Evolutionary conservation across 192 early-diverging fungal species (phyloP).

Genomic region (Backusella tarrabulga): DNA sequence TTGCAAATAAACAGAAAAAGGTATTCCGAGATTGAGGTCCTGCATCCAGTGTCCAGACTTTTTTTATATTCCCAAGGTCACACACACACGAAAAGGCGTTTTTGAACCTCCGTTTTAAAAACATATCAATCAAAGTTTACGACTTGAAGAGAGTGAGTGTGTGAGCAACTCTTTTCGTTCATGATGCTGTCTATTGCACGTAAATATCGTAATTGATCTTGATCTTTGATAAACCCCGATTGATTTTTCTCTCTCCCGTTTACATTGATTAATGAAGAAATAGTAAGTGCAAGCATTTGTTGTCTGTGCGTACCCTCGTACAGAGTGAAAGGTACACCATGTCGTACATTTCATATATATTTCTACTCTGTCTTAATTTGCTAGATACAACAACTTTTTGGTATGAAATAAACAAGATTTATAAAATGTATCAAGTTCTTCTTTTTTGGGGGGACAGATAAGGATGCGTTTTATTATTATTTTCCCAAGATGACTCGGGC

Average conservation of each 20-base stretch:
- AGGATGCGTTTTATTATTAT: background rate
- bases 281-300: background rate
- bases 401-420: background rate
- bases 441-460: background rate
- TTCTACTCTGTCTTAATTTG: constrained; percentile 1
- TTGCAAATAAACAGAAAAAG: constrained; percentile 35
- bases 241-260: background rate
- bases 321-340: background rate
- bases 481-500: background rate
- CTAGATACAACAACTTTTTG: background rate
- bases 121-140: background rate
- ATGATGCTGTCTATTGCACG: background rate
- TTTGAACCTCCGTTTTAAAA: background rate
- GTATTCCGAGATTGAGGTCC: constrained; percentile 39
- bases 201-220: background rate
- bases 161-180: background rate
- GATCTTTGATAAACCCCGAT: background rate
- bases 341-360: background rate
- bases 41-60: constrained; percentile 8
- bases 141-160: background rate
- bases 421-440: background rate
- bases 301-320: constrained; percentile 7
- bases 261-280: background rate
- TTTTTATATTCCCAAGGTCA: constrained; percentile 5
- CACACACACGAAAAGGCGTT: background rate